phyloP scores from a whole-genome alignment of 2,329 filamentous ascomycete species.

The Hypoxylon sp. region DNA sequence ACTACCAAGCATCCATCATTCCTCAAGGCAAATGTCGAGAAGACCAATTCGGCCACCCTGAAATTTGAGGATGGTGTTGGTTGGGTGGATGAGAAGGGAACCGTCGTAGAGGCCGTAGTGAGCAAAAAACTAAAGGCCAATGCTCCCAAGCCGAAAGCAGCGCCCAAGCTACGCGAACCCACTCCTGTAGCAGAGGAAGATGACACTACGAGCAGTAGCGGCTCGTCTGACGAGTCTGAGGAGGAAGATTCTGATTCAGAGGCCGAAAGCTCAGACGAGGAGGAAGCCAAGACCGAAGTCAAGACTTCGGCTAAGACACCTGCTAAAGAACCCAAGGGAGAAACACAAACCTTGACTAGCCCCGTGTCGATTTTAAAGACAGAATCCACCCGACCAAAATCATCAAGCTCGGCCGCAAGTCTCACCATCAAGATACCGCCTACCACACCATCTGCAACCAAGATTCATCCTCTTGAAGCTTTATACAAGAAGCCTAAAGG shows the following conservation, averaged over 20 bases:
- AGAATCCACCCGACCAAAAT: conserved; percentile 55
- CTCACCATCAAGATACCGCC: conserved; percentile 66
- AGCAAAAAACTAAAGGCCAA: conserved; percentile 46
- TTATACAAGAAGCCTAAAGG: conserved; percentile 80
- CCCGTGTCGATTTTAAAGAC: conserved; percentile 40
- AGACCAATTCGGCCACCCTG: conserved; percentile 54
- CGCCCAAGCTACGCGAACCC: conserved; percentile 30
- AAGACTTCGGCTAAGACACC: conserved; percentile 19
- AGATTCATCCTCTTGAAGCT: conserved; percentile 87
- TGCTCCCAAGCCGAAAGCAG: conserved; percentile 35
- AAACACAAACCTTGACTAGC: conserved; percentile 30
- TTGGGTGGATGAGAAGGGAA: conserved; percentile 84
- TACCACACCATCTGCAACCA: conserved; percentile 53
- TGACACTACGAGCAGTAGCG: conserved; percentile 53
- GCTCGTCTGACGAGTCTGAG: conserved; percentile 47
- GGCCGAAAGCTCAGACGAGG: conserved; percentile 41
- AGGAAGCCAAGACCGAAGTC: conserved; percentile 25
- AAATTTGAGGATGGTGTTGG: conserved; percentile 85
- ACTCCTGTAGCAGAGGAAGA: conserved; percentile 37
- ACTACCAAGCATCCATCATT: conserved; percentile 85
- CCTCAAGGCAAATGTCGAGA: conserved; percentile 65
- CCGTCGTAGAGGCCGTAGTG: conserved; percentile 71
- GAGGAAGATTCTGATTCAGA: conserved; percentile 30
- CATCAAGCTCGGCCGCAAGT: conserved; percentile 59
- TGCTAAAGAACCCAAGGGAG: conserved; percentile 35